phyloP scores from a whole-genome alignment of 352 stramenopile species.

The Halophytophthora batemanensis region DNA sequence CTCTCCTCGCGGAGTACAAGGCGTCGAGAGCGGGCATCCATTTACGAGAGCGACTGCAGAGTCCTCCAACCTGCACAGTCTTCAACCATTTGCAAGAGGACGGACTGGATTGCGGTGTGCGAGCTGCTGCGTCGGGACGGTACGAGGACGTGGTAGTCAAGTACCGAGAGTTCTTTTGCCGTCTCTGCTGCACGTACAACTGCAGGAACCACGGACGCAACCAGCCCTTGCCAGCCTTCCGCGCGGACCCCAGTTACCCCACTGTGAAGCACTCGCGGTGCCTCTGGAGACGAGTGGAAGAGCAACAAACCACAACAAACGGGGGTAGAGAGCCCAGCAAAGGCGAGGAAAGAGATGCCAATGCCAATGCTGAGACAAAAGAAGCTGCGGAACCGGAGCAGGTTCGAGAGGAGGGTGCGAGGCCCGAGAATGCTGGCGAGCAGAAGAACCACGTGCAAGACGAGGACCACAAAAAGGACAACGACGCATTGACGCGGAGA shows the following conservation, averaged over 20 bases:
- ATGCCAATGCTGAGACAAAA: too few relatives aligned
- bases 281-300: slow-evolving; percentile 27
- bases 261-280: slow-evolving; percentile 40
- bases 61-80: slow-evolving; percentile 22
- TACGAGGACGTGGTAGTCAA: slow-evolving; percentile 27
- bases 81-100: slow-evolving; percentile 24
- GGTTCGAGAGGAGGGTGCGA: not conserved
- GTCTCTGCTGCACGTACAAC: slow-evolving; percentile 73
- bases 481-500: slow-evolving; percentile 22
- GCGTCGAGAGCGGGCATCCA: slow-evolving; percentile 9
- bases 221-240: slow-evolving; percentile 41
- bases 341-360: too few relatives aligned
- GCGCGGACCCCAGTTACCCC: slow-evolving; percentile 57
- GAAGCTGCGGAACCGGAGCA: not conserved
- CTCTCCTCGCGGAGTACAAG: slow-evolving; percentile 12
- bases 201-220: slow-evolving; percentile 65
- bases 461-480: slow-evolving; percentile 6
- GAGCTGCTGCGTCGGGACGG: slow-evolving; percentile 16
- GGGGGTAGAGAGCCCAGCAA: slow-evolving; percentile 7
- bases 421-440: slow-evolving; percentile 3
- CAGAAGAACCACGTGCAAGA: not conserved
- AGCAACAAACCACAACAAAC: slow-evolving; percentile 13
- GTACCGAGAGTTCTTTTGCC: slow-evolving; percentile 68
- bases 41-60: slow-evolving; percentile 29
- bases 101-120: slow-evolving; percentile 9